Evolutionary conservation across 2,329 filamentous ascomycete species (phyloP), one percentile per base, ranked within the genome.

Genomic region (Diaporthe ampelina): DNA sequence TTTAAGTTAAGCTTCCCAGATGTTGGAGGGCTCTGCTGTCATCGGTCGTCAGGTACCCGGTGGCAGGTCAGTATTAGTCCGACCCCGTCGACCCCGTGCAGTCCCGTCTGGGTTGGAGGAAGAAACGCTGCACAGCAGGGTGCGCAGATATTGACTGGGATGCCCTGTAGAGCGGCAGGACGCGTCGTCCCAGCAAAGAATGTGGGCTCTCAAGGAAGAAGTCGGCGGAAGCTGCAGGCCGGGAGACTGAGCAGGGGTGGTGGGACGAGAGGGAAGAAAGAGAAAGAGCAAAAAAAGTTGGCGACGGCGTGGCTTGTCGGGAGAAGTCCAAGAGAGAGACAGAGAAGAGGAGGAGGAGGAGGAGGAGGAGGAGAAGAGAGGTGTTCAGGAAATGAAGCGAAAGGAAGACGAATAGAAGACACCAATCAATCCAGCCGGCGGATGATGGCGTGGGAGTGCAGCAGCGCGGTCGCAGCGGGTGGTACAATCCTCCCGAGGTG

Each of bases 141-240:
- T 45, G 43, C 40, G 54, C 54, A 37, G 54, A 9, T 40, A 24
- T 63, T 9, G 35, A 56, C 57, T 7, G 57, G 70, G 70, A 63
- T 63, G 48, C 70, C 70, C 43, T 43, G 57, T 37, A 43, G 69
- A 43, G 69, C 43, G 35, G 45, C 45, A 63, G 61, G 56, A 72
- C 69, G 69, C 69, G 69, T 63, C 43, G 56, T 54, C 57, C 45
- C 43, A 52, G 61, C 32, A 67, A 37, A 52, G 29, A 52, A 24
- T 24, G 45, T n/a, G 45, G 45, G 45, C 45, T 35, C 43, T 35
- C 43, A 13, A 15, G 43, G 40, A 26, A 43, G 35, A 61, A 37
- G 35, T 32, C 29, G 29, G 37, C n/a, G 37, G 37, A 37, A 24
- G 15, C 13, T 32, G 29, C 29, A 32, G 29, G 6, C 29, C 29